Evolutionary conservation across 1,284 basidiomycete species (phyloP).

Genomic region (Apiotrichum akiyoshidainum): DNA sequence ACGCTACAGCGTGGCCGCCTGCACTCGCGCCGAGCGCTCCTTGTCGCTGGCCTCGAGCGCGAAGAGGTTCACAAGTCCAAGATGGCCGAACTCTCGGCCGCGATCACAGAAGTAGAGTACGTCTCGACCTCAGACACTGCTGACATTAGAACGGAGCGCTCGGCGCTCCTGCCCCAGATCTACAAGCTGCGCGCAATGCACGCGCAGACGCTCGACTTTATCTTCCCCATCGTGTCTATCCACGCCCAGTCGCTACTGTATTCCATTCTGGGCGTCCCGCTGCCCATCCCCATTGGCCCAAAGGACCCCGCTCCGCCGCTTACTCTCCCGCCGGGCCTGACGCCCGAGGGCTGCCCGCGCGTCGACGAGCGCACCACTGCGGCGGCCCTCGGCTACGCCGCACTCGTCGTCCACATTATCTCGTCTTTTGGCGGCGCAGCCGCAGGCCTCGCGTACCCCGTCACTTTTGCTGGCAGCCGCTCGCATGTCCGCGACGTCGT

Average conservation of each 20-base stretch:
- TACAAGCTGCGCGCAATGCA: constrained; percentile 63
- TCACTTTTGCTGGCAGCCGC: constrained; percentile 80
- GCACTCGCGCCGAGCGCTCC: constrained; percentile 26
- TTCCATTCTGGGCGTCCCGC: constrained; percentile 73
- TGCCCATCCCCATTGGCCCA: constrained; percentile 72
- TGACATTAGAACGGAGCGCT: constrained; percentile 36
- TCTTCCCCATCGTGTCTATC: constrained; percentile 83
- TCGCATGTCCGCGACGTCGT: constrained; percentile 86
- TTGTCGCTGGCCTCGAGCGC: constrained; percentile 28
- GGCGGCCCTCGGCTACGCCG: constrained; percentile 81
- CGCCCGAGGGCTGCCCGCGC: constrained; percentile 44
- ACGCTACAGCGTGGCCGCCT: constrained; percentile 25
- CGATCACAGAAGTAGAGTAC: constrained; percentile 31
- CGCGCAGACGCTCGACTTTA: constrained; percentile 68
- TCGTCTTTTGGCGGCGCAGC: constrained; percentile 63
- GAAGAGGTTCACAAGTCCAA: constrained; percentile 26
- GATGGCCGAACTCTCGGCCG: constrained; percentile 21
- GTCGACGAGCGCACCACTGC: constrained; percentile 80
- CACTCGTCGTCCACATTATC: constrained; percentile 75
- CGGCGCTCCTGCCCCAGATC: constrained; percentile 56
- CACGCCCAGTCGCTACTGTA: constrained; percentile 78
- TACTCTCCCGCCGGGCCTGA: constrained; percentile 59
- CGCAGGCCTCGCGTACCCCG: constrained; percentile 71
- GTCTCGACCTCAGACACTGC: constrained; percentile 9
- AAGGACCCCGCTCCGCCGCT: constrained; percentile 84